Conservation (phyloP, 805 yeast genomes). For the Monosporozyma unispora region DNA sequence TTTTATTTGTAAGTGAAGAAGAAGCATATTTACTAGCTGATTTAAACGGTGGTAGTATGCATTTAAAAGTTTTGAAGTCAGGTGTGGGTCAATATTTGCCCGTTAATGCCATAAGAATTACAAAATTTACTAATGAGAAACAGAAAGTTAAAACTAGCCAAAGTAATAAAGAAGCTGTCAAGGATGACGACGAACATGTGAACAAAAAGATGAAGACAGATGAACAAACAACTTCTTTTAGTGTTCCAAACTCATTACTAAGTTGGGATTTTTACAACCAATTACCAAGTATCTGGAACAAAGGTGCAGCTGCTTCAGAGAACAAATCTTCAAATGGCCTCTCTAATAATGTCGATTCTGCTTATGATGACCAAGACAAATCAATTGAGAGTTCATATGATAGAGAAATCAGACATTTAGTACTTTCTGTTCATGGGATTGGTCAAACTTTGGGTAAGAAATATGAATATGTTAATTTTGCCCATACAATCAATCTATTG, state of each 20-base stretch:
- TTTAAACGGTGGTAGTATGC: constrained; percentile 34
- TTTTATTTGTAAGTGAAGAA: constrained; percentile 32
- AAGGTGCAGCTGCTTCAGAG: too few relatives aligned
- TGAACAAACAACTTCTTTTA: background rate
- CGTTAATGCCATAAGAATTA: constrained; percentile 35
- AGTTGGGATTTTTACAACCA: constrained; percentile 9
- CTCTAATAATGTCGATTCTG: constrained; percentile 33
- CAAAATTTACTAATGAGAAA: background rate
- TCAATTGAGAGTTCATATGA: constrained; percentile 28
- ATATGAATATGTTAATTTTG: constrained; percentile 75
- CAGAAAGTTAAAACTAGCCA: background rate
- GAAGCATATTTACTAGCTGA: constrained; percentile 43
- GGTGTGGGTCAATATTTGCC: constrained; percentile 29
- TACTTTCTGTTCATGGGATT: constrained; percentile 89
- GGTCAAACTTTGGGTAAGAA: constrained; percentile 80
- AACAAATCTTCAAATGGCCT: constrained; percentile 33
- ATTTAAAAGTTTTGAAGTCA: constrained; percentile 31
- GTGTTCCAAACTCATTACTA: background rate
- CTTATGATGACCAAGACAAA: constrained; percentile 38
- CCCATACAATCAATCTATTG: constrained; percentile 68
- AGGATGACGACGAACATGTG: background rate
- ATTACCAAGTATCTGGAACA: constrained; percentile 1
- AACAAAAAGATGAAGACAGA: background rate
- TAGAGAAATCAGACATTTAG: constrained; percentile 45
- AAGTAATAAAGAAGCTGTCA: background rate